These are phyloP conservation scores for Onygenales sp. DNA, from an alignment of 2,329 filamentous ascomycete genomes.

Conservation along the genomic window DNA sequence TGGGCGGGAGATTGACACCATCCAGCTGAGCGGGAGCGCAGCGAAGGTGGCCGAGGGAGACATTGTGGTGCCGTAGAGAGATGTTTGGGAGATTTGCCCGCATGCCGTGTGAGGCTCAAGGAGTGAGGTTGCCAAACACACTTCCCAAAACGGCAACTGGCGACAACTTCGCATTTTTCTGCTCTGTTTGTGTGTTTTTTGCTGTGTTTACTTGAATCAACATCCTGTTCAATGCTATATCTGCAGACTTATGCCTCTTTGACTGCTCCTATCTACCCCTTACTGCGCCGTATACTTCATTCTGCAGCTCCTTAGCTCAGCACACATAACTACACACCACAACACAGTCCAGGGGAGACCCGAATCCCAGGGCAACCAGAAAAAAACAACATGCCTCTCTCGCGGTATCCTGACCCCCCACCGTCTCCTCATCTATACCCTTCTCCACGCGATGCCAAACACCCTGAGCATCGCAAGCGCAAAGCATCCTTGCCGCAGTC, in stretches of 20 bases:
- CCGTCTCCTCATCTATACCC: background rate
- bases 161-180: background rate
- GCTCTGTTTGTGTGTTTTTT: background rate
- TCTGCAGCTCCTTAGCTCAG: background rate
- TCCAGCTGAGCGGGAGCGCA: slow-evolving; percentile 11
- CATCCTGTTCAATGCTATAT: background rate
- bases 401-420: background rate
- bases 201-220: background rate
- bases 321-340: background rate
- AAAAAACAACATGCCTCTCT: background rate
- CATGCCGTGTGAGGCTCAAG: too few species aligned
- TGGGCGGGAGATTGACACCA: slow-evolving; percentile 10
- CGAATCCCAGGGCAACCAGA: background rate
- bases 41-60: slow-evolving; percentile 12
- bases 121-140: background rate
- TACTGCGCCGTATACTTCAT: background rate
- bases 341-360: background rate
- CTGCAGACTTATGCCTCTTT: background rate
- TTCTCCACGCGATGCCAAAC: slow-evolving; percentile 7
- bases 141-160: background rate
- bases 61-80: slow-evolving; percentile 1
- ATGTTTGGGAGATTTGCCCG: background rate
- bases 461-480: background rate
- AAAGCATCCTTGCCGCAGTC: slow-evolving; percentile 12
- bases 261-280: background rate